Conservation (phyloP, 495 filamentous ascomycete species). For the Pseudoneurospora amorphoporcata region DNA sequence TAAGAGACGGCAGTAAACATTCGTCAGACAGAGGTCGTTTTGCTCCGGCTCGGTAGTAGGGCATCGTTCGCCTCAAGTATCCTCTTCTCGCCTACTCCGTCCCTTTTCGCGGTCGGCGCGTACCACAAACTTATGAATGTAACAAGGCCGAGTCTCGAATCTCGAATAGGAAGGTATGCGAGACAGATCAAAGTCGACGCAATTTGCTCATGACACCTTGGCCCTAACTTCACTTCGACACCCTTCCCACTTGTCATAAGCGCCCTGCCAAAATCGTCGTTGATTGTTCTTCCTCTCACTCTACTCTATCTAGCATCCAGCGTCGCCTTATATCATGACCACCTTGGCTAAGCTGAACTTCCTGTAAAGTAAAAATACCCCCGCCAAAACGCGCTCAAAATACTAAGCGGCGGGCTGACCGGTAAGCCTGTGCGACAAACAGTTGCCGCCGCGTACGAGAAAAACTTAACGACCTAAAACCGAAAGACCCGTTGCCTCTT, state of each 20-base stretch:
- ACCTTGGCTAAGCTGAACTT: not conserved
- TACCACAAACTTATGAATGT: not conserved
- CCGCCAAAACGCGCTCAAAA: not conserved
- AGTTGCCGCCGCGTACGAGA: not conserved
- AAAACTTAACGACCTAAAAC: not conserved
- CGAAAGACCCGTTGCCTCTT: not conserved
- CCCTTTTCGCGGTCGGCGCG: not conserved
- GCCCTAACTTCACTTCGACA: not conserved
- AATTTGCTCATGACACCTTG: not conserved
- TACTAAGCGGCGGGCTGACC: not conserved
- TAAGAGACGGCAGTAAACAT: not conserved
- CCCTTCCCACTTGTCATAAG: not conserved
- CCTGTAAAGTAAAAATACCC: not conserved
- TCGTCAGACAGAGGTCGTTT: not conserved
- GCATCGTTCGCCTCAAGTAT: not conserved
- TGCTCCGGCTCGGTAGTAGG: not conserved
- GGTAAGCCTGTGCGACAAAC: not conserved
- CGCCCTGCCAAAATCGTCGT: not conserved
- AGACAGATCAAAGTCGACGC: not conserved
- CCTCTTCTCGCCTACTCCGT: not conserved
- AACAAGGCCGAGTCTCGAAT: not conserved
- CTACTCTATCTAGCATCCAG: not conserved
- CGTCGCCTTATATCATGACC: not conserved
- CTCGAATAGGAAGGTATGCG: not conserved
- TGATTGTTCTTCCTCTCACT: not conserved